Conservation (phyloP, 2,329 filamentous ascomycete species). For the Nemania sp. region DNA sequence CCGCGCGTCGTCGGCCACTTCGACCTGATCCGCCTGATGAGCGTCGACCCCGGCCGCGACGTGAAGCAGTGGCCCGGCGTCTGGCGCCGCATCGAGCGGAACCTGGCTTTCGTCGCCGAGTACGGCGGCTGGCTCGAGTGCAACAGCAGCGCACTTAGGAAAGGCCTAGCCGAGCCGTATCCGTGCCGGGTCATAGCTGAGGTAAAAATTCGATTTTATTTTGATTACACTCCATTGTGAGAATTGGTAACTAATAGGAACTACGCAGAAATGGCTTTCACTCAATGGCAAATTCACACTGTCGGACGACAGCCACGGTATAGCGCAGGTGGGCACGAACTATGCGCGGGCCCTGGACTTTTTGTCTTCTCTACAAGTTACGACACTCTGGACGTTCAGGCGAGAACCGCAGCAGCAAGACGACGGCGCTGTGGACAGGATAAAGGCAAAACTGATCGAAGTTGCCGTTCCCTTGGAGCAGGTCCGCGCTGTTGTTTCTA, state of each 20-base stretch:
- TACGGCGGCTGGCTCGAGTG: constrained; percentile 88
- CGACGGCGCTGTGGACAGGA: constrained; percentile 31
- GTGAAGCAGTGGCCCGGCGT: constrained; percentile 63
- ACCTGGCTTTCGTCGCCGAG: constrained; percentile 68
- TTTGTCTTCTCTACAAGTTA: constrained; percentile 66
- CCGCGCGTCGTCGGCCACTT: constrained; percentile 91
- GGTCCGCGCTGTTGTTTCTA: constrained; percentile 33
- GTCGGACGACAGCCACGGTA: constrained; percentile 92
- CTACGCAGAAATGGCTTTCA: constrained; percentile 65
- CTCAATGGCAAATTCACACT: constrained; percentile 83
- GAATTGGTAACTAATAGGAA: background rate
- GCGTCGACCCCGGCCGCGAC: constrained; percentile 66
- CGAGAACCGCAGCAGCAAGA: constrained; percentile 38
- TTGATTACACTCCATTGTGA: background rate
- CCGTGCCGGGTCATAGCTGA: constrained; percentile 77
- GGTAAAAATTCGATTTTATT: constrained; percentile 48
- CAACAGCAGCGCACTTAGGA: constrained; percentile 84
- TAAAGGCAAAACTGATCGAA: constrained; percentile 46
- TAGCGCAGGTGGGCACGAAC: constrained; percentile 84
- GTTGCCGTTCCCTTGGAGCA: constrained; percentile 46
- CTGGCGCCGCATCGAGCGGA: constrained; percentile 75
- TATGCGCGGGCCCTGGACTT: constrained; percentile 73
- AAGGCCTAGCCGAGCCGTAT: constrained; percentile 90
- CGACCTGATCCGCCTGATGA: constrained; percentile 84
- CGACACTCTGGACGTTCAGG: constrained; percentile 61